phyloP scores from a whole-genome alignment of 257 asterid species.

The Penstemon davidsonii region DNA sequence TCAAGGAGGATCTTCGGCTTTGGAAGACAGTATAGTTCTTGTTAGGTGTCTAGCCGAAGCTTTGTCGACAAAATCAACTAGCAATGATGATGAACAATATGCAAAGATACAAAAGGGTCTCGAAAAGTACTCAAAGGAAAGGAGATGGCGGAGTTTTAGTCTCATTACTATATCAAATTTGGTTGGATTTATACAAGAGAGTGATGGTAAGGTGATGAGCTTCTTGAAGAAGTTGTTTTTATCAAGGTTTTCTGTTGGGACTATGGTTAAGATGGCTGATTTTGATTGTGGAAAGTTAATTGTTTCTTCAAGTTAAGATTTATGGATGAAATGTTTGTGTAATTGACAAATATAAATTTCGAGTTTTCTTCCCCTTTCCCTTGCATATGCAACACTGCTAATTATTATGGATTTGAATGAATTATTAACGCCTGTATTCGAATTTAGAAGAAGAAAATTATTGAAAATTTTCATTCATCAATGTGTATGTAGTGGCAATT shows the following conservation, averaged over 20 bases:
- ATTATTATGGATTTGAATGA: no score
- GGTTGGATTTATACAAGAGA: conserved; percentile 61
- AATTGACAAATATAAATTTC: no score
- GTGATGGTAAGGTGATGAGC: conserved; percentile 40
- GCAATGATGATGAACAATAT: conserved; percentile 20
- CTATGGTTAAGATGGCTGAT: conserved; percentile 36
- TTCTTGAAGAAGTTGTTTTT: conserved; percentile 51
- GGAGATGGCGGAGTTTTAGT: conserved; percentile 76
- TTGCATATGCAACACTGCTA: no score
- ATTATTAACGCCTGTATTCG: no score
- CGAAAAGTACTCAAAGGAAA: conserved; percentile 45
- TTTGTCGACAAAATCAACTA: conserved; percentile 5
- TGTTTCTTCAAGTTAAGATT: conserved; percentile 24
- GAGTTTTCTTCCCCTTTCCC: no score
- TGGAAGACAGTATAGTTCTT: conserved; percentile 67
- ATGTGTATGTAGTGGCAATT: no score
- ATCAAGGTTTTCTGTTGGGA: conserved; percentile 29
- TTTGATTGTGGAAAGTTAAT: conserved; percentile 50
- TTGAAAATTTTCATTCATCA: no score
- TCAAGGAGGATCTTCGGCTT: conserved; percentile 78
- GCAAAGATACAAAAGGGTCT: conserved; percentile 38
- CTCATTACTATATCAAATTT: conserved; percentile 55
- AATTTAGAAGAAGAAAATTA: no score
- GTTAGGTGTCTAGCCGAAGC: conserved; percentile 60
- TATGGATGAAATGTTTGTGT: no score